These are phyloP conservation scores for Sphaceloma murrayae DNA, from an alignment of 2,329 filamentous ascomycete species.

Conservation along the genomic window DNA sequence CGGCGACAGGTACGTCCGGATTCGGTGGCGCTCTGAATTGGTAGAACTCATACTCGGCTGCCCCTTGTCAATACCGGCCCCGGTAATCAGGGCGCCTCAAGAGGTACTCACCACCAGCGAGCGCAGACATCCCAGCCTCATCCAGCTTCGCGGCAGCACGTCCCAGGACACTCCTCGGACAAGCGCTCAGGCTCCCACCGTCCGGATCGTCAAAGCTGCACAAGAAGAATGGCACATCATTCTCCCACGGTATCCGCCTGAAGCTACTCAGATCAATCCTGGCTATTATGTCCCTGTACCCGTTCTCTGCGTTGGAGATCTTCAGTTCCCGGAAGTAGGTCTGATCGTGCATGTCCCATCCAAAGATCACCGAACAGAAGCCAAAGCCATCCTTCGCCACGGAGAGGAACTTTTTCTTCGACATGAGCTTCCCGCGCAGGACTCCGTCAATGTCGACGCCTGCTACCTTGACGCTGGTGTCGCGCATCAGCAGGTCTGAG, in stretches of 20 bases:
- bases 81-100: too few relatives aligned
- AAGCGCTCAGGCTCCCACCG: constrained; percentile 60
- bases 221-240: constrained; percentile 75
- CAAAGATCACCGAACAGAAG: constrained; percentile 89
- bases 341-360: constrained; percentile 94
- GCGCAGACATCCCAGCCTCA: constrained; percentile 62
- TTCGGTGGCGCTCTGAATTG: constrained; percentile 64
- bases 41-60: constrained; percentile 93
- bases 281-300: constrained; percentile 77
- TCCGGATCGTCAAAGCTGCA: constrained; percentile 78
- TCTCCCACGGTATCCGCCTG: constrained; percentile 82
- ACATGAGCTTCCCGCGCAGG: constrained; percentile 80
- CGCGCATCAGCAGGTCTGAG: constrained; percentile 56
- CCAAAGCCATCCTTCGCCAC: constrained; percentile 75
- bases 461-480: constrained; percentile 75
- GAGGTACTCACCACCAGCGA: constrained; percentile 72
- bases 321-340: constrained; percentile 78
- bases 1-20: constrained; percentile 33
- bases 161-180: constrained; percentile 67
- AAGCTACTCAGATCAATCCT: constrained; percentile 69
- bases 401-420: constrained; percentile 85
- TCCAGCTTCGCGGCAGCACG: constrained; percentile 58
- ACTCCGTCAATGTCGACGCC: constrained; percentile 82
- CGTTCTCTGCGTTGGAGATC: constrained; percentile 84
- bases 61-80: constrained; percentile 20